These are phyloP conservation scores for Hirschioporus abietinus DNA, from an alignment of 768 basidiomycete species.

Conservation along the genomic window DNA sequence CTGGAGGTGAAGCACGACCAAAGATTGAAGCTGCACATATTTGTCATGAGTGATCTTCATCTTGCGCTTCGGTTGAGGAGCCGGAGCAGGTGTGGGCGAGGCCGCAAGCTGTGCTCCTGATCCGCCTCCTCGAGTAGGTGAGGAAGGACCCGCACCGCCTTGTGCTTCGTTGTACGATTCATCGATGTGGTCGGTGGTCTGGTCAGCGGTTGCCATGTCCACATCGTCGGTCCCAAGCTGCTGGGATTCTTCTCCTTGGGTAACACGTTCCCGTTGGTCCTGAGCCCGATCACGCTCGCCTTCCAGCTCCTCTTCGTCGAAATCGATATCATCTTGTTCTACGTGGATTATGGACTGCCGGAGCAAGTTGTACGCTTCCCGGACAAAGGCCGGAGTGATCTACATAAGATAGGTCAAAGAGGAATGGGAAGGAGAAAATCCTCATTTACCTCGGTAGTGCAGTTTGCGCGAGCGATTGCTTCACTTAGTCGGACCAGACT, in stretches of 20 bases:
- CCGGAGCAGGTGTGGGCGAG: slow-evolving; percentile 27
- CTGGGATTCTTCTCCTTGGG: slow-evolving; percentile 45
- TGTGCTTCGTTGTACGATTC: slow-evolving; percentile 22
- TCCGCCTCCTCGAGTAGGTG: slow-evolving; percentile 23
- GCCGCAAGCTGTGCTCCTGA: slow-evolving; percentile 14
- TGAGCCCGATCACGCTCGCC: slow-evolving; percentile 39
- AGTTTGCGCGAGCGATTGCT: slow-evolving; percentile 96
- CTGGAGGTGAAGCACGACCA: slow-evolving; percentile 79
- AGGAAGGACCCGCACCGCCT: slow-evolving; percentile 26
- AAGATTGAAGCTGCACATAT: slow-evolving; percentile 84
- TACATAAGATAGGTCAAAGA: slow-evolving; percentile 23
- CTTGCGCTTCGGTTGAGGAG: slow-evolving; percentile 53
- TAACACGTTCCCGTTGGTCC: slow-evolving; percentile 28
- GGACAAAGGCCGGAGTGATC: slow-evolving; percentile 92
- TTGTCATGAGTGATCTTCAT: slow-evolving; percentile 96
- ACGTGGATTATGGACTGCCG: slow-evolving; percentile 99
- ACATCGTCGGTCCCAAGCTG: slow-evolving; percentile 62
- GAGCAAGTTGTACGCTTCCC: slow-evolving; percentile 90
- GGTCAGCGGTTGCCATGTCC: slow-evolving; percentile 49
- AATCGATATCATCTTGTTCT: slow-evolving; percentile 97
- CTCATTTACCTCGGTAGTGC: slow-evolving; percentile 73
- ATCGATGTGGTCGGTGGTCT: slow-evolving; percentile 39
- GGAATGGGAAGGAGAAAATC: neutral
- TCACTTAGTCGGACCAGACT: slow-evolving; percentile 98
- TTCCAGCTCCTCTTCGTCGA: slow-evolving; percentile 84